Evolutionary conservation across 1,139 yeast genomes (phyloP), one percentile per base, ranked within the genome.

Genomic region (Maudiozyma humilis): DNA sequence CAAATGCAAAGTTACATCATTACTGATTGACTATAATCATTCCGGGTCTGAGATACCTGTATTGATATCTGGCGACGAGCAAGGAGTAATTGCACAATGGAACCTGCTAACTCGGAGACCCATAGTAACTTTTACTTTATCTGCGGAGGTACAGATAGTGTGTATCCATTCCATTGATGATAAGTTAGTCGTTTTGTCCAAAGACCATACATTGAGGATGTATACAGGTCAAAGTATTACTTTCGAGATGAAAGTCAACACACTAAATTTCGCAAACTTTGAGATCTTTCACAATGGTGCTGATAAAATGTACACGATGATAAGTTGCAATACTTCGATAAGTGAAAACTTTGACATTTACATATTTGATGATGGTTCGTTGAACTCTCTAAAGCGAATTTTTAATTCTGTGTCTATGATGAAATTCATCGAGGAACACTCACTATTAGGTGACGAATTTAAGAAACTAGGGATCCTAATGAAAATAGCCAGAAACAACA

Each of bases 211-310:
- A 20, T 43, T 62, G 29, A 48, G 62, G 30, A 40, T 62, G 29
- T 47, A 51, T 4, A 31, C 36, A 4, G 14, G 14, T 7, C 23
- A 40, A 2, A 30, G 36, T 2, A 18, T 31, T 13, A 44, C 54
- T 6, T 60, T 56, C 46, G 57, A 56, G 36, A 52, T 59, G 32
- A 62, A 63, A 12, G 55, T 62, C 1, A 62, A 62, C 45, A 59
- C 64, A 2, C 39, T 60, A 29, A 62, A 59, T 41, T 62, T 62
- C 47, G 59, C 64, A 0, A 60, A 62, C 42, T 52, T 58, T 33
- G 39, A 44, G 4, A 36, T 57, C 4, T 44, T 16, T 20, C 16
- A 32, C 13, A n/a, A 7, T 23, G 23, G 17, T 2, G 47, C 41
- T 5, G 29, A 33, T 8, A 43, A 44, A 13, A 16, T 33, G 6